Percentiles rank a stretch among this genome's conserved stretches.
These are phyloP conservation scores for Sarocladium strictum DNA, from an alignment of 2,329 filamentous ascomycete genomes.

Conservation along the genomic window DNA sequence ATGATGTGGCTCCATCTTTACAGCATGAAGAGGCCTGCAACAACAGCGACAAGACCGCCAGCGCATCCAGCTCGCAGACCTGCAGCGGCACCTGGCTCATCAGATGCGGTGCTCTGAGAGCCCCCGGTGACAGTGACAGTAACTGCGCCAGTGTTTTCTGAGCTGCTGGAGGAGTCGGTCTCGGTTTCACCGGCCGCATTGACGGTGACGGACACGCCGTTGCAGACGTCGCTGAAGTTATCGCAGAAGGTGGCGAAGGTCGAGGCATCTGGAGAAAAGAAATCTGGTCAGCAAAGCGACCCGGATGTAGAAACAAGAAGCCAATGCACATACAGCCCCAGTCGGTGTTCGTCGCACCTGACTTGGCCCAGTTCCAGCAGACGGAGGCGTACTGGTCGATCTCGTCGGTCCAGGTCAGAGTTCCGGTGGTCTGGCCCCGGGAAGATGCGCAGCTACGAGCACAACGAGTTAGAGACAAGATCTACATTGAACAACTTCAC, in stretches of 20 bases:
- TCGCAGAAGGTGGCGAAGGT: constrained; percentile 24
- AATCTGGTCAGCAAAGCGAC: neutral
- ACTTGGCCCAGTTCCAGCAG: constrained; percentile 23
- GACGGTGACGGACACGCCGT: constrained; percentile 12
- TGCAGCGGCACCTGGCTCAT: constrained; percentile 9
- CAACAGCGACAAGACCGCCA: constrained; percentile 17
- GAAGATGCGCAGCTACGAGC: constrained; percentile 17
- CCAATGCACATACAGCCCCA: constrained; percentile 17
- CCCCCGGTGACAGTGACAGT: constrained; percentile 8
- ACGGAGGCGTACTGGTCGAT: constrained; percentile 23
- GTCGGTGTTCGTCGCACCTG: constrained; percentile 19
- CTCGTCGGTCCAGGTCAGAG: constrained; percentile 23
- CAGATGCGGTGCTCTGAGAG: constrained; percentile 10
- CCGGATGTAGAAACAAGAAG: neutral
- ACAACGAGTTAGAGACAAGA: neutral
- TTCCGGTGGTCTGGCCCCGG: constrained; percentile 9
- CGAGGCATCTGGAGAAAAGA: constrained; percentile 19
- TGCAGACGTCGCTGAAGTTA: constrained; percentile 23
- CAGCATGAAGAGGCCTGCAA: constrained; percentile 18
- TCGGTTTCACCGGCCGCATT: constrained; percentile 1
- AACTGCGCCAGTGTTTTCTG: constrained; percentile 12
- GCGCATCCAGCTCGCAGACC: constrained; percentile 15
- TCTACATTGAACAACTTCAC: neutral
- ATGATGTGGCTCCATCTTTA: too few species aligned
- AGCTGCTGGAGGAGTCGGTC: constrained; percentile 14